Percentiles rank a stretch among this genome's conserved stretches.
phyloP scores from a whole-genome alignment of 345 rosid genomes.

The Salix arbutifolia region DNA sequence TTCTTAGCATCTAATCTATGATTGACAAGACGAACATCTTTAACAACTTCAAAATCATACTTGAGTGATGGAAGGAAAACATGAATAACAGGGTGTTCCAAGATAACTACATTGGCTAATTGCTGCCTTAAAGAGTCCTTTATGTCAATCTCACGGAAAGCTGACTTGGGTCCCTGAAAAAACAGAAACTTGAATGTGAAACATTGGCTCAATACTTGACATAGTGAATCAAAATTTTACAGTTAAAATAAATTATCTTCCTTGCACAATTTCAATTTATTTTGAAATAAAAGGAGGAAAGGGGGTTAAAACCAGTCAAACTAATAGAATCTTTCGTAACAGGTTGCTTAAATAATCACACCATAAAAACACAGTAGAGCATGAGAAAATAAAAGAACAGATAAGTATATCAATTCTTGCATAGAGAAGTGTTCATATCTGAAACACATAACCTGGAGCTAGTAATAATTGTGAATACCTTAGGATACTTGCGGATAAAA shows the following conservation, averaged over 20 bases:
- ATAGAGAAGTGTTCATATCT: neutral
- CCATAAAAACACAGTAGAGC: too few species aligned
- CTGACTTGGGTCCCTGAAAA: conserved; percentile 61
- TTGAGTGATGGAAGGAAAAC: conserved; percentile 70
- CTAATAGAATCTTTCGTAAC: too few species aligned
- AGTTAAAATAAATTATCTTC: too few species aligned
- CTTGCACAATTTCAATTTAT: too few species aligned
- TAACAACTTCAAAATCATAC: conserved; percentile 57
- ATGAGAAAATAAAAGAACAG: too few species aligned
- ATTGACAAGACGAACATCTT: conserved; percentile 19
- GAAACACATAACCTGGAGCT: neutral
- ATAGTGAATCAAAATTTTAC: too few species aligned
- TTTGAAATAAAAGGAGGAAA: too few species aligned
- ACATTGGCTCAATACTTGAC: neutral
- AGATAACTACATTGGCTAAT: conserved; percentile 45
- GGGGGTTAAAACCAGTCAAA: too few species aligned
- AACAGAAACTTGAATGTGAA: neutral
- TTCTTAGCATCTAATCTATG: conserved; percentile 22
- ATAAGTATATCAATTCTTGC: neutral
- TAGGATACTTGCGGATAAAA: conserved; percentile 54
- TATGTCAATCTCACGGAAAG: conserved; percentile 57
- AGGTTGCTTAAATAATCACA: too few species aligned
- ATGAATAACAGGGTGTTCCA: conserved; percentile 86
- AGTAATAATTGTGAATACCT: conserved; percentile 34
- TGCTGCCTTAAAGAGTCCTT: conserved; percentile 58